These are phyloP conservation scores for Piloderma croceum DNA, from an alignment of 768 basidiomycete species.

Conservation along the genomic window DNA sequence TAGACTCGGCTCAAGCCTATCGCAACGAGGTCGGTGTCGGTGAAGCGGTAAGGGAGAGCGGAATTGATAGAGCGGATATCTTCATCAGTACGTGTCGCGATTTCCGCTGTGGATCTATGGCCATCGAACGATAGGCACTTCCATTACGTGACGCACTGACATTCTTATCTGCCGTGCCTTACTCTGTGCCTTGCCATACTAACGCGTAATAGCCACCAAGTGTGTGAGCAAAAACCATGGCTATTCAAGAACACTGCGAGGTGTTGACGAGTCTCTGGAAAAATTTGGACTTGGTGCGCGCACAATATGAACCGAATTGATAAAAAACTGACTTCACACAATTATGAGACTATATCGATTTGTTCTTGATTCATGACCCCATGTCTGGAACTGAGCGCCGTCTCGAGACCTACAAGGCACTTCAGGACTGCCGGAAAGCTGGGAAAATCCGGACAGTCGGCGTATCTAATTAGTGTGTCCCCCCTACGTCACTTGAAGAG, in stretches of 20 bases:
- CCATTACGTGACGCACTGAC: no score
- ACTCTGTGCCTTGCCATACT: no score
- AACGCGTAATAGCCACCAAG: background rate
- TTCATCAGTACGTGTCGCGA: conserved; percentile 21
- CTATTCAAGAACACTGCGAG: background rate
- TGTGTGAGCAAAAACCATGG: background rate
- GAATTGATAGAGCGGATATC: conserved; percentile 21
- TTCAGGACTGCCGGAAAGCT: conserved; percentile 52
- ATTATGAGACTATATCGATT: conserved; percentile 63
- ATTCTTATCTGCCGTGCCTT: no score
- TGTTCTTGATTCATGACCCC: conserved; percentile 78
- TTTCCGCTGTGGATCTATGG: no score
- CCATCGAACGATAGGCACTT: no score
- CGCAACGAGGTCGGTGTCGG: conserved; percentile 24
- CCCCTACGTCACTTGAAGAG: background rate
- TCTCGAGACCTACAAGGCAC: conserved; percentile 65
- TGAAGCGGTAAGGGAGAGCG: conserved; percentile 16
- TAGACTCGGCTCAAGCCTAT: conserved; percentile 22
- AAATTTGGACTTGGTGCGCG: background rate
- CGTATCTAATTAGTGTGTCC: conserved; percentile 75
- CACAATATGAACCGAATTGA: no score
- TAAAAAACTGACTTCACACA: conserved; percentile 15
- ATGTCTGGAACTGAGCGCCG: conserved; percentile 56
- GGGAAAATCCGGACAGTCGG: conserved; percentile 73
- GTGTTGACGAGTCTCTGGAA: background rate